Evolutionary conservation across 768 basidiomycete species (phyloP).

Genomic region (Boletus sp.): DNA sequence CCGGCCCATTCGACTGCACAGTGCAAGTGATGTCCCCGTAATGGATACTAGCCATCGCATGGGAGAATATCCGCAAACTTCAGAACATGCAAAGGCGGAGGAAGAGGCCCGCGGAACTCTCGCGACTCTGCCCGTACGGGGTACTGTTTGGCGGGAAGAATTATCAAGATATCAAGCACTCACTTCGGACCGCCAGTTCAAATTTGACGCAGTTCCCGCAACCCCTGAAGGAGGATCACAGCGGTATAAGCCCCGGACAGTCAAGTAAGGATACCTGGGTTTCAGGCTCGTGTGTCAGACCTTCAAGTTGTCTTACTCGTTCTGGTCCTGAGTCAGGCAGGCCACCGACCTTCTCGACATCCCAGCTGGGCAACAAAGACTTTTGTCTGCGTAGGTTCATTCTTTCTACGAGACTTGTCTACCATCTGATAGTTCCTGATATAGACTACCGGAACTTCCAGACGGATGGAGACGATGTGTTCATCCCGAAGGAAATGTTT

Average conservation of each 20-base stretch:
- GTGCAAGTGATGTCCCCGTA: background rate
- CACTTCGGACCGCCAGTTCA: background rate
- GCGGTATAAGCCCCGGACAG: slow-evolving; percentile 5
- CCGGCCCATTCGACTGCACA: background rate
- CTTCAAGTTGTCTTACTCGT: background rate
- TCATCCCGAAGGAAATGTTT: slow-evolving; percentile 12
- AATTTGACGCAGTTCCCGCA: background rate
- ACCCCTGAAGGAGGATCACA: slow-evolving; percentile 12
- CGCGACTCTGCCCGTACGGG: slow-evolving; percentile 1
- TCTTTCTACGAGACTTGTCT: background rate
- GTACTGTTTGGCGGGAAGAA: background rate
- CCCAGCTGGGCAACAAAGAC: slow-evolving; percentile 5
- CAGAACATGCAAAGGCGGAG: background rate
- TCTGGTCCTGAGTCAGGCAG: background rate
- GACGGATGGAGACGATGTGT: slow-evolving; percentile 10
- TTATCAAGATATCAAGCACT: background rate
- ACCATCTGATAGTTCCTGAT: background rate
- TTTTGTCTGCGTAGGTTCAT: slow-evolving; percentile 9
- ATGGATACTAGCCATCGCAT: background rate
- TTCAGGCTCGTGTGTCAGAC: background rate
- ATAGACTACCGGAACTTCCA: background rate
- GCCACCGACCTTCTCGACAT: background rate
- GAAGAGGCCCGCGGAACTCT: background rate
- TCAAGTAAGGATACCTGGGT: background rate
- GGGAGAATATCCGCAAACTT: background rate